Base-by-base conservation (phyloP, 306 rosid species). In the Inga laurina region DNA sequence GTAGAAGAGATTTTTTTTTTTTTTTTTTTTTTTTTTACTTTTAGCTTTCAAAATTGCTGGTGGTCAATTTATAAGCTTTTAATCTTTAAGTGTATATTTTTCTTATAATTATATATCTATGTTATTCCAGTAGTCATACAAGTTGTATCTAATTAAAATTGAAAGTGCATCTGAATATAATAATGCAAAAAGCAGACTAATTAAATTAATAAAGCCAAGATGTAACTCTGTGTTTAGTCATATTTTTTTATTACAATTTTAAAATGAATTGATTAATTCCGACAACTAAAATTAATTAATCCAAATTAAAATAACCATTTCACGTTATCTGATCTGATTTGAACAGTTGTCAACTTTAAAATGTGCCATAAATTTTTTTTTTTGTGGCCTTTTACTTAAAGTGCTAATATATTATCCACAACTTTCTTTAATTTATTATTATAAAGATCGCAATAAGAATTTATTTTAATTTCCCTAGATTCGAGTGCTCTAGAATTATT, bases 201-300 rank as follows among this genome's bases (percentile, higher is more conserved):
- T 21, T 46, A 62, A 49, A 83, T 54, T 65, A 62, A 62, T 19
- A 43, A 81, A 78, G 62, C 74, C 72, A 74, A 41, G 56, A 18
- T 51, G 72, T 68, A 35, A 57, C 43, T 64, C 11, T 48, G 68
- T 67, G 43, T 67, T 57, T 67, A 11, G 13, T 10, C 32, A 9
- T 74, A 74, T 16, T 22, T 64, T 65, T 0, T 4, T 1, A 12
- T 0, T n/a, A 34, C 75, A 72, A 72, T 69, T 77, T 81, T 84
- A 68, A 68, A 78, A 78, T 79, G 59, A 45, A 65, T 15, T 64
- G 9, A 64, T 64, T 65, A 32, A 44, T 81, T 44, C 46, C 59
- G 32, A 34, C 76, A 68, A 46, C 78, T 10, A 46, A 57, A 41
- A 71, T 59, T 76, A 62, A 56, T 48, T 70, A 71, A 56, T 46